These are phyloP conservation scores for Vaccinium corymbosum DNA, from an alignment of 148 eudicot species.

Conservation along the genomic window DNA sequence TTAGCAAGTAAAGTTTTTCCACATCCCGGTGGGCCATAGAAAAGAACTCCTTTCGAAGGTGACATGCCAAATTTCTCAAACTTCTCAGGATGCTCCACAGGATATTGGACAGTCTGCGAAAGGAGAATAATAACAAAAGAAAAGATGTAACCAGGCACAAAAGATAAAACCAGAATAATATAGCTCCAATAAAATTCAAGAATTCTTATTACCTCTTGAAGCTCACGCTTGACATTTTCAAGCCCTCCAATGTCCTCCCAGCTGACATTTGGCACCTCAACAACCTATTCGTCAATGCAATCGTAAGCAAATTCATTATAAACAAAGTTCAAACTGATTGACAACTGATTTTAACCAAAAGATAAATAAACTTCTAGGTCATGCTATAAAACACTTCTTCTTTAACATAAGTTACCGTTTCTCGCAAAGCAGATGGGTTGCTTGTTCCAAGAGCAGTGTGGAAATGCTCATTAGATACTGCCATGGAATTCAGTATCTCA, in stretches of 20 bases:
- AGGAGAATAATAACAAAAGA: background rate
- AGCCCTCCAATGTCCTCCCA: conserved; percentile 50
- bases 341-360: background rate
- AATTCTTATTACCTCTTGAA: conserved; percentile 32
- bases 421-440: conserved; percentile 42
- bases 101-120: conserved; percentile 52
- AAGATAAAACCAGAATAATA: background rate
- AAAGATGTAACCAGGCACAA: background rate
- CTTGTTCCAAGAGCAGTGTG: conserved; percentile 40
- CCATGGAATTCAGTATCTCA: conserved; percentile 45
- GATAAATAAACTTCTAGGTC: background rate
- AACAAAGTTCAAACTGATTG: background rate
- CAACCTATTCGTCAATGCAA: conserved; percentile 27
- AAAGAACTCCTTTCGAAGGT: conserved; percentile 44
- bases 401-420: conserved; percentile 25
- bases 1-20: conserved; percentile 53
- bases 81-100: conserved; percentile 57
- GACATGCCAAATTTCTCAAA: conserved; percentile 46
- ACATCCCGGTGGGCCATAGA: conserved; percentile 36
- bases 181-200: background rate
- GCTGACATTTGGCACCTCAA: conserved; percentile 43
- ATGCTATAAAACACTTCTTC: background rate
- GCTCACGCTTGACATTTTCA: conserved; percentile 43
- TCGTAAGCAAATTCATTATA: background rate
- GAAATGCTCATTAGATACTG: conserved; percentile 39